Base-by-base conservation (phyloP, 192 early-diverging fungal species). In the Radiomyces spectabilis region DNA sequence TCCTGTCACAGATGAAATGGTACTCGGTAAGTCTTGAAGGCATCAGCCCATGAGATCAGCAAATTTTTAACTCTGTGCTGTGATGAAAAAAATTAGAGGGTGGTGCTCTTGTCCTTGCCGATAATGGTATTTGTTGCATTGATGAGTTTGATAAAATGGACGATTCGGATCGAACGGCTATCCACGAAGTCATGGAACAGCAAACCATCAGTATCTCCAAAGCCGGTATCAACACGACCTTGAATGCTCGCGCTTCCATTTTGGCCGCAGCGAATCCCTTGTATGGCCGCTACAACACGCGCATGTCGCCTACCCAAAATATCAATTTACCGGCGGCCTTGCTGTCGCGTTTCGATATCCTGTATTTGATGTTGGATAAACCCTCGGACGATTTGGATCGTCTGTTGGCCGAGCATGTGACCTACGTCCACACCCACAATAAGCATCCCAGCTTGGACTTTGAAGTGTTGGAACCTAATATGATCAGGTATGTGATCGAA, bases 91-190 rank as follows among this genome's bases (percentile, higher is more conserved):
- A n/a, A n/a, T n/a, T 12, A 48, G 95, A 98, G 73, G 94, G 93
- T 54, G 96, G 96, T 59, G 94, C 94, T 16, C 76, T 99, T 47
- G 96, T 99, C 10, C 75, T 99, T 58, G 93, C 93, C 30, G 96
- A 99, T 76, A 93, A 94, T 62, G 96, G 96, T 58, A 87, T 99
- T 63, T 95, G 92, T 64, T 95, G 93, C 64, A 99, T 99, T 66
- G 96, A 99, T 73, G 96, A 99, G 74, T 99, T 99, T 65, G 96
- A 99, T 72, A 99, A 99, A 69, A 99, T 99, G 94, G 91, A 95
- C 55, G 96, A 99, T 55, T 74, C 73, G 7, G 93, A 97, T 74
- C 81, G 94, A 51, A 94, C 94, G 6, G 94, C 94, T 22, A 95
- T 99, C 65, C 96, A 97, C 65, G 96, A 99, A 73, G 96, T 97